phyloP scores from a whole-genome alignment of 441 rosid species.

The Biscutella auriculata region DNA sequence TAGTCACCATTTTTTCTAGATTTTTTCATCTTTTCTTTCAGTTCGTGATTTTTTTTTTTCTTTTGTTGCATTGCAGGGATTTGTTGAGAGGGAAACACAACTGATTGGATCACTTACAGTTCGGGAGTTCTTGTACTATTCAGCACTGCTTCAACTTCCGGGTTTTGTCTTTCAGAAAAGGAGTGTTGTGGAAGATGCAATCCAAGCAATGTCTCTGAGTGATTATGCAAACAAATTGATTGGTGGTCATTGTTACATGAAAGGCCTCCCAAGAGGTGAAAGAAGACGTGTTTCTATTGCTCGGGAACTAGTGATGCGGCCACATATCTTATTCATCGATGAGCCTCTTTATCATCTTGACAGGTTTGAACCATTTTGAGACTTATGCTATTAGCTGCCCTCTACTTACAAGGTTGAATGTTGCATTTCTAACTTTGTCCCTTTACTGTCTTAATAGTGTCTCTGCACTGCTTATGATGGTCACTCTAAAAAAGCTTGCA shows the following conservation, averaged over 20 bases:
- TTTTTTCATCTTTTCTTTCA: not conserved
- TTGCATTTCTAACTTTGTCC: not conserved
- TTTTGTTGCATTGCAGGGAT: slow-evolving; percentile 48
- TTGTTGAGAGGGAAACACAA: slow-evolving; percentile 79
- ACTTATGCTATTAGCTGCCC: not conserved
- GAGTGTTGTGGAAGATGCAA: slow-evolving; percentile 93
- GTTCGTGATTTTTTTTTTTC: not conserved
- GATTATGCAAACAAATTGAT: slow-evolving; percentile 90
- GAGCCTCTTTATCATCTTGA: slow-evolving; percentile 98
- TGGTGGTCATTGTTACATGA: slow-evolving; percentile 95
- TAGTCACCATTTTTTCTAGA: slow-evolving; percentile 26
- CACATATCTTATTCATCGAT: slow-evolving; percentile 78
- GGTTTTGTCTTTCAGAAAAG: slow-evolving; percentile 89
- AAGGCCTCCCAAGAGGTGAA: slow-evolving; percentile 83
- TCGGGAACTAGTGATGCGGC: slow-evolving; percentile 95
- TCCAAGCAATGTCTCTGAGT: slow-evolving; percentile 84
- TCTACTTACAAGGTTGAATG: not conserved
- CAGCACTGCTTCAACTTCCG: slow-evolving; percentile 93
- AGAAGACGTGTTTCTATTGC: slow-evolving; percentile 95
- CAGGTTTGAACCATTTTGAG: slow-evolving; percentile 32
- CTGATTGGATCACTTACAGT: slow-evolving; percentile 91
- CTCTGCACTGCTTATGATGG: slow-evolving; percentile 98
- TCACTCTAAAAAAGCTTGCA: slow-evolving; percentile 90
- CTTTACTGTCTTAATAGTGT: slow-evolving; percentile 37
- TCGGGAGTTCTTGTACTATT: slow-evolving; percentile 79